Conservation (phyloP, 805 yeast genomes). For the Nakazawaea pomicola region DNA sequence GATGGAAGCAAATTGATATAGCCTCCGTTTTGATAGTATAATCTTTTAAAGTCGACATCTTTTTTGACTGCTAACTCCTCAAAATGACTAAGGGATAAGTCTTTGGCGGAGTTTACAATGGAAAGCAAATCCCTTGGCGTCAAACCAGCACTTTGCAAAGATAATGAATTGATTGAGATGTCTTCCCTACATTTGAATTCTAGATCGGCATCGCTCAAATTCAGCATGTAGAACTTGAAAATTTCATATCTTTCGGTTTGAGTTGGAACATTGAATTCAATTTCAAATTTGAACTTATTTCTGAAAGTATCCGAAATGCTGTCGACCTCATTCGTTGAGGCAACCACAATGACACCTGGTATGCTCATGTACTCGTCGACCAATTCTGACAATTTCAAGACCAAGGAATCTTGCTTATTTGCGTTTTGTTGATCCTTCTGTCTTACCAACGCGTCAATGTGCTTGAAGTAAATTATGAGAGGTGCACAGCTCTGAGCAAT, state of each 20-base stretch:
- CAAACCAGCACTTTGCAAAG: conserved; percentile 88
- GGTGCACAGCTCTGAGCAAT: conserved; percentile 39
- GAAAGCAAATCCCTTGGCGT: conserved; percentile 78
- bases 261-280: conserved; percentile 69
- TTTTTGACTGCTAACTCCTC: conserved; percentile 26
- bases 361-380: conserved; percentile 47
- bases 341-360: conserved; percentile 48
- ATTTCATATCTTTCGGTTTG: conserved; percentile 70
- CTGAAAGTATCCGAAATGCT: conserved; percentile 61
- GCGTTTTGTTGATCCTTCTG: conserved; percentile 50
- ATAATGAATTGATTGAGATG: conserved; percentile 51
- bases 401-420: conserved; percentile 38
- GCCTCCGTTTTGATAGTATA: conserved; percentile 53
- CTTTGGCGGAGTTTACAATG: conserved; percentile 62
- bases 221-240: conserved; percentile 39
- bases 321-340: conserved; percentile 67
- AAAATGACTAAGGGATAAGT: conserved; percentile 47
- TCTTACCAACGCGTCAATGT: conserved; percentile 70
- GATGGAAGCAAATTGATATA: conserved; percentile 43
- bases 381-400: conserved; percentile 51
- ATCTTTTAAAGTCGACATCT: conserved; percentile 23
- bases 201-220: conserved; percentile 4
- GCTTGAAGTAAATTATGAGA: conserved; percentile 56
- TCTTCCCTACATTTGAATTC: conserved; percentile 35
- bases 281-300: conserved; percentile 69